Conservation (phyloP, 2,329 filamentous ascomycete genomes). For the Tetracladium maxilliforme region DNA sequence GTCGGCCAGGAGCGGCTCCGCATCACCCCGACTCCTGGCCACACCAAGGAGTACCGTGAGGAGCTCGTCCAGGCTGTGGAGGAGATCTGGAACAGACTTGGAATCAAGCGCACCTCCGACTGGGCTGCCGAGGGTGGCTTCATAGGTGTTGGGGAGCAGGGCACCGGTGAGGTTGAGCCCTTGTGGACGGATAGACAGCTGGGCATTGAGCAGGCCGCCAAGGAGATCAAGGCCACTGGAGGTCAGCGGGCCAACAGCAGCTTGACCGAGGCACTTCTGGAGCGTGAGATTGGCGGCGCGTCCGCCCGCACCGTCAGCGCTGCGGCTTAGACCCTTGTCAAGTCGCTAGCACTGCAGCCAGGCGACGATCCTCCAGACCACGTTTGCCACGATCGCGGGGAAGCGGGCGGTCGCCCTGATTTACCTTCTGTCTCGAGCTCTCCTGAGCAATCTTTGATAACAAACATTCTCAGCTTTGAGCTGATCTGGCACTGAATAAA, state of each 20-base stretch:
- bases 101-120: conserved; percentile 82
- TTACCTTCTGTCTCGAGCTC: too few species aligned
- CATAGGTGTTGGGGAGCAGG: conserved; percentile 75
- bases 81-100: conserved; percentile 74
- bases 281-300: conserved; percentile 29
- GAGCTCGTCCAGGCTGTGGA: conserved; percentile 76
- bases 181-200: conserved; percentile 90
- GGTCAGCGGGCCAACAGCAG: conserved; percentile 18
- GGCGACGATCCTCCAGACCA: conserved; percentile 6
- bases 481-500: too few species aligned
- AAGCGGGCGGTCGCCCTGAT: too few species aligned
- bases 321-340: conserved; percentile 13
- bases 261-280: conserved; percentile 44
- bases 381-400: too few species aligned
- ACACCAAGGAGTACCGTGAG: conserved; percentile 71
- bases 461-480: too few species aligned
- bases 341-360: conserved; percentile 1
- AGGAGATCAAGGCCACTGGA: conserved; percentile 39
- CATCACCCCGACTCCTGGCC: conserved; percentile 90
- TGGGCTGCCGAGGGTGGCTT: conserved; percentile 89
- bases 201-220: conserved; percentile 51
- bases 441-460: too few species aligned
- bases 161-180: conserved; percentile 43
- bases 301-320: conserved; percentile 14
- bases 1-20: conserved; percentile 95